Evolutionary conservation across 169 alveolate genomes (phyloP).

Genomic region (Eimeria necatrix): DNA sequence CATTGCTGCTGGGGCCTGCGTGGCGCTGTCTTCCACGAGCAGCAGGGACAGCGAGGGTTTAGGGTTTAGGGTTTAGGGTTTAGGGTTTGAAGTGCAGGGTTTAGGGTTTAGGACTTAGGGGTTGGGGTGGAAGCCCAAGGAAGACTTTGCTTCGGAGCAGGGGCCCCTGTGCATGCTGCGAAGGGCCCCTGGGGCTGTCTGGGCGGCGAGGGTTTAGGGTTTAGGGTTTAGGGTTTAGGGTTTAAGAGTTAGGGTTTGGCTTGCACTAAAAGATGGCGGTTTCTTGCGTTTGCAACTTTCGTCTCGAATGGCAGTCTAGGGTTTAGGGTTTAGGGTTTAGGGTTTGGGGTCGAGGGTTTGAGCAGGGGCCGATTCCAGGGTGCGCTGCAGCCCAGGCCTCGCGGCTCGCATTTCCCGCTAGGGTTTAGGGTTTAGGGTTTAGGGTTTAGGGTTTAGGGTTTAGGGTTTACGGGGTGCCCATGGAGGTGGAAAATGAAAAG

Average conservation of each 20-base stretch:
- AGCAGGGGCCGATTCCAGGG: not conserved
- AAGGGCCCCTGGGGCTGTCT: slow-evolving; percentile 49
- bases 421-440: slow-evolving; percentile 31
- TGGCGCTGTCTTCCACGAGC: slow-evolving; percentile 7
- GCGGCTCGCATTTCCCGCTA: not conserved
- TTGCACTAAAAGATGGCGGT: not conserved
- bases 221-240: slow-evolving; percentile 65
- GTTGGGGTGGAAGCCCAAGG: not conserved
- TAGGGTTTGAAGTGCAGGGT: slow-evolving; percentile 4
- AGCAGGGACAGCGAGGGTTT: not conserved
- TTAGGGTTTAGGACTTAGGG: slow-evolving; percentile 15
- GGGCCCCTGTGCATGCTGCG: slow-evolving; percentile 35
- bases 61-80: slow-evolving; percentile 40
- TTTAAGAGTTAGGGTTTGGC: slow-evolving; percentile 42
- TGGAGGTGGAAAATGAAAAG: slow-evolving; percentile 51
- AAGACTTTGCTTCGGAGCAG: not conserved
- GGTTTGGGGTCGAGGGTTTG: not conserved
- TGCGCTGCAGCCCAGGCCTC: not conserved
- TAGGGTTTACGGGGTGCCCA: slow-evolving; percentile 47
- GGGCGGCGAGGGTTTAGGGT: not conserved
- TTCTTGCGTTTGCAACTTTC: not conserved
- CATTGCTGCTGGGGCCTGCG: not conserved
- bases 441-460: slow-evolving; percentile 57
- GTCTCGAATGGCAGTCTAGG: not conserved
- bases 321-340: slow-evolving; percentile 51